phyloP scores from a whole-genome alignment of 2,329 filamentous ascomycete species.

The Xylariaceae sp. region DNA sequence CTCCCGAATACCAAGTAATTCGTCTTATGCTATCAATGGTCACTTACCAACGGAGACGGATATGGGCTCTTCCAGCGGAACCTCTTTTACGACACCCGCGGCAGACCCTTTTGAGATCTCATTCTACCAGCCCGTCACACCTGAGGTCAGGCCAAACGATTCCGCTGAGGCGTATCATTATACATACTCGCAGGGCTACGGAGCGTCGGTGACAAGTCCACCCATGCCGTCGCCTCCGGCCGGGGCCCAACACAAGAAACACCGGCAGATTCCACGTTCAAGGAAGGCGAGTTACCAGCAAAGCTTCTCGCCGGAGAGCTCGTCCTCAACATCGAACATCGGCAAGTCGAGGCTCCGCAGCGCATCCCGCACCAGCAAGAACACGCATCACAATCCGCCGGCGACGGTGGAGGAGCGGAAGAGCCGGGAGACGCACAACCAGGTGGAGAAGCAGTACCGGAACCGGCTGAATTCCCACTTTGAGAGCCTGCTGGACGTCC shows the following conservation, averaged over 20 bases:
- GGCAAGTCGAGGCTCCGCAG: slow-evolving; percentile 37
- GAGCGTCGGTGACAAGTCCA: slow-evolving; percentile 23
- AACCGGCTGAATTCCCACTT: slow-evolving; percentile 51
- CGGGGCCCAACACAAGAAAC: slow-evolving; percentile 24
- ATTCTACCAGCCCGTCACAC: slow-evolving; percentile 26
- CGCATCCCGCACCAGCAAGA: slow-evolving; percentile 39
- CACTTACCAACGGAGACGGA: slow-evolving; percentile 29
- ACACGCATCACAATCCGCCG: slow-evolving; percentile 41
- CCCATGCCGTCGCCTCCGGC: slow-evolving; percentile 23
- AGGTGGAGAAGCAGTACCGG: slow-evolving; percentile 53
- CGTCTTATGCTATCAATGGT: slow-evolving; percentile 26
- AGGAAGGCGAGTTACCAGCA: slow-evolving; percentile 24
- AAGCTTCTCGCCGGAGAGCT: slow-evolving; percentile 23
- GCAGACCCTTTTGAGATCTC: slow-evolving; percentile 31
- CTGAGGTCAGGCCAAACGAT: slow-evolving; percentile 25
- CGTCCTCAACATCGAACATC: slow-evolving; percentile 20
- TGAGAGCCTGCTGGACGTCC: slow-evolving; percentile 45
- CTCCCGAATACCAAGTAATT: slow-evolving; percentile 24
- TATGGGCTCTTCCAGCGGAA: slow-evolving; percentile 27
- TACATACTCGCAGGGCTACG: slow-evolving; percentile 30
- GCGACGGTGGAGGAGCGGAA: slow-evolving; percentile 37
- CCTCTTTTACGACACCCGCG: slow-evolving; percentile 27
- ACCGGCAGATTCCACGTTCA: slow-evolving; percentile 22
- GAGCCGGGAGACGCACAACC: slow-evolving; percentile 46
- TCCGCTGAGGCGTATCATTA: slow-evolving; percentile 30